These are phyloP conservation scores for Cladophialophora psammophila DNA, from an alignment of 2,329 filamentous ascomycete species.

Conservation along the genomic window DNA sequence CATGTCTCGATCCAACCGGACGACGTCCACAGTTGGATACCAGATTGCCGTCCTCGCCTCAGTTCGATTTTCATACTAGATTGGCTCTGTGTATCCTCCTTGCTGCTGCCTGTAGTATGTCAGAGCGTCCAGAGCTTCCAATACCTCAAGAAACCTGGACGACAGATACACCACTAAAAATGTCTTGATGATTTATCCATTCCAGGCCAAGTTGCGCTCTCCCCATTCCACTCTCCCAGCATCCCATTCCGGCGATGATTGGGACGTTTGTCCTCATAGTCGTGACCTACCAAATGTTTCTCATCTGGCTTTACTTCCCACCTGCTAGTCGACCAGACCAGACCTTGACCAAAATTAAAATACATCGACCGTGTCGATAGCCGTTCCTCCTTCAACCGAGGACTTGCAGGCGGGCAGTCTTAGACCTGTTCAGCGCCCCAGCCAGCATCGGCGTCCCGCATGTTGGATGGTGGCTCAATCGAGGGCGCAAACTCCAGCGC, in stretches of 20 bases:
- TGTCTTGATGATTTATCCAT: not conserved
- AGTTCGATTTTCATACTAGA: not conserved
- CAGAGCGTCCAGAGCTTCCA: not conserved
- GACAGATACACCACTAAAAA: not conserved
- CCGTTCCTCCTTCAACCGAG: not conserved
- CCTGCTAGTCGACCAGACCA: slow-evolving; percentile 2
- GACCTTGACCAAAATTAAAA: slow-evolving; percentile 1
- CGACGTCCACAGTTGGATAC: not conserved
- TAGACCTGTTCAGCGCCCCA: slow-evolving; percentile 26
- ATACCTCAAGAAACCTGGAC: not conserved
- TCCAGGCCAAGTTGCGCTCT: not conserved
- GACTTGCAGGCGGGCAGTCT: not conserved
- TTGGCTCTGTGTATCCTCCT: slow-evolving; percentile 1
- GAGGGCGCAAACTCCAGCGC: slow-evolving; percentile 78
- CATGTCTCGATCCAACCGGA: not conserved
- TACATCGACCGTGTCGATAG: not conserved
- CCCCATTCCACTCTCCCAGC: not conserved
- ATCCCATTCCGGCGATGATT: not conserved
- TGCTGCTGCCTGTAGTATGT: not conserved
- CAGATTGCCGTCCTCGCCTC: not conserved
- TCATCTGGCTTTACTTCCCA: not conserved
- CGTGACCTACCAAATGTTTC: not conserved
- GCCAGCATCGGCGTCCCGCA: slow-evolving; percentile 72
- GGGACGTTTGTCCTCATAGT: not conserved
- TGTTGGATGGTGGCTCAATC: slow-evolving; percentile 81